These are phyloP conservation scores for Phoma sp. DNA, from an alignment of 2,329 filamentous ascomycete genomes.

Conservation along the genomic window DNA sequence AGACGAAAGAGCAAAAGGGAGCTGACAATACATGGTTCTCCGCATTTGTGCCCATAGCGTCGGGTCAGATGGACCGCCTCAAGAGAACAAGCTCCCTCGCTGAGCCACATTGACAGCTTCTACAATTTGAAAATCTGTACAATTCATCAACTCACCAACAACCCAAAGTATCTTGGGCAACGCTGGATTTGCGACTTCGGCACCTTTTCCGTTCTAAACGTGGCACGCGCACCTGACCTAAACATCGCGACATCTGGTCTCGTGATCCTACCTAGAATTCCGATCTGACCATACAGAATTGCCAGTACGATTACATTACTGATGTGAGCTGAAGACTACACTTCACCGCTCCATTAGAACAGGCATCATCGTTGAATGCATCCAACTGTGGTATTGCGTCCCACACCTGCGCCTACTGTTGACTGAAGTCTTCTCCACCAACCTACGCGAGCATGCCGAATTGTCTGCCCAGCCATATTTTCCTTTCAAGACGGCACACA, in stretches of 20 bases:
- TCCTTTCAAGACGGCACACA: constrained; percentile 36
- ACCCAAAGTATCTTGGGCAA: not conserved
- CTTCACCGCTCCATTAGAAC: not conserved
- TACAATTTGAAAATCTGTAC: not conserved
- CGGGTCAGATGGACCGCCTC: constrained; percentile 15
- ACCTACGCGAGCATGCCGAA: constrained; percentile 39
- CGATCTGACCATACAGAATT: not conserved
- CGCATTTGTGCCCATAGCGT: constrained; percentile 20
- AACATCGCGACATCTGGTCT: constrained; percentile 22
- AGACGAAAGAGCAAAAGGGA: not conserved
- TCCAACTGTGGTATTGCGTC: not conserved
- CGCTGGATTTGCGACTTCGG: constrained; percentile 6
- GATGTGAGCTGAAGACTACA: not conserved
- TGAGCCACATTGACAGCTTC: not conserved
- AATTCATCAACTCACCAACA: not conserved
- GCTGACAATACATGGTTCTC: constrained; percentile 17
- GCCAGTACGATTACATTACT: not conserved
- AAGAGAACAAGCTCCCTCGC: constrained; percentile 11
- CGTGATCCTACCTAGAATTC: constrained; percentile 25
- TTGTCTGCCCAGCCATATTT: constrained; percentile 25
- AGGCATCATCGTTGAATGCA: constrained; percentile 3
- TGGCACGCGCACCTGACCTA: constrained; percentile 15
- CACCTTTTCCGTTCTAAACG: constrained; percentile 3
- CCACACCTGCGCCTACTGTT: not conserved
- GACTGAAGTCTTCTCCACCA: not conserved